Evolutionary conservation across 192 early-diverging fungal genomes (phyloP), one percentile per base, ranked within the genome.

Genomic region (Geranomyces michiganensis): DNA sequence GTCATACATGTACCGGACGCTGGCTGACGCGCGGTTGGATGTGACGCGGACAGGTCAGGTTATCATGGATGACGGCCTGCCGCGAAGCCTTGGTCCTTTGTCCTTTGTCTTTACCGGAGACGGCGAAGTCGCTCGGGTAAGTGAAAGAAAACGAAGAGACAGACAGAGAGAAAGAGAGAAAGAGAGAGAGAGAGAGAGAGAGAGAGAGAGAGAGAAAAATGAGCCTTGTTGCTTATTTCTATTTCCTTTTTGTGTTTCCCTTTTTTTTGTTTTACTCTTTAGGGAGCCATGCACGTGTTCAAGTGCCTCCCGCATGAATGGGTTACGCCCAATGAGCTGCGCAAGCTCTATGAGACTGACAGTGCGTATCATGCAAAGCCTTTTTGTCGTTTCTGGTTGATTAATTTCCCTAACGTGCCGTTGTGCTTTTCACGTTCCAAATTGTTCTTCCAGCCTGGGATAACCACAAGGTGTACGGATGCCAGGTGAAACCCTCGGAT

Each of bases 231-330:
- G n/a, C n/a, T n/a, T n/a, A n/a, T n/a, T n/a, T n/a, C n/a, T n/a
- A n/a, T n/a, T n/a, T n/a, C n/a, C n/a, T n/a, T n/a, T n/a, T n/a
- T n/a, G n/a, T n/a, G n/a, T n/a, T n/a, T n/a, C n/a, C n/a, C n/a
- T n/a, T n/a, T n/a, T n/a, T n/a, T n/a, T n/a, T n/a, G n/a, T n/a
- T n/a, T n/a, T n/a, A n/a, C n/a, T n/a, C n/a, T n/a, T n/a, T 58
- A 91, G 79, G 96, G 97, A 22, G 95, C 95, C 0, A 84, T 92
- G 73, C 89, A 92, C 14, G 88, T 99, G 33, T 97, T 99, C 78
- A 88, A 94, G 78, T 82, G 89, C 53, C 80, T 99, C 51, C 96
- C 97, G 0, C 93, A 96, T 73, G 93, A 96, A 61, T 92, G 92
- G 84, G 86, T 99, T 15, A 83, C 89, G 19, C 80, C 85, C 1